These are phyloP conservation scores for Salmacisia buchloeana DNA, from an alignment of 1,284 basidiomycete species.

Conservation along the genomic window DNA sequence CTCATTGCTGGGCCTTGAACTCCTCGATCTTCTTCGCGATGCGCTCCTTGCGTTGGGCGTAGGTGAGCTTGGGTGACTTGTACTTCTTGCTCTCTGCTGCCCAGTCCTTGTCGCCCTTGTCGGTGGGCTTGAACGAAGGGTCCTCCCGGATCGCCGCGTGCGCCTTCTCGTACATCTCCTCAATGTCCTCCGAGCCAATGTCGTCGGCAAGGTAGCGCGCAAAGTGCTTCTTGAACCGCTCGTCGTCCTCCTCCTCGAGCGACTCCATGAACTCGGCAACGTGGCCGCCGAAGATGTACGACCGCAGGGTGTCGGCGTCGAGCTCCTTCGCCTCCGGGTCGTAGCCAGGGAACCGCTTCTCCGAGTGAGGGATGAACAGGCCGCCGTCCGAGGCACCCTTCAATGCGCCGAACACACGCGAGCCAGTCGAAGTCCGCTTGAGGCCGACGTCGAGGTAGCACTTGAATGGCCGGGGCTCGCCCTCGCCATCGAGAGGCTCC, in stretches of 20 bases:
- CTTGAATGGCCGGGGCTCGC: conserved; percentile 97
- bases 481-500: conserved; percentile 80
- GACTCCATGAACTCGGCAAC: conserved; percentile 99
- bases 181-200: conserved; percentile 91
- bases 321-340: conserved; percentile 90
- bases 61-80: conserved; percentile 67
- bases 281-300: conserved; percentile 97
- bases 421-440: conserved; percentile 94
- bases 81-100: conserved; percentile 75
- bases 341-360: conserved; percentile 97
- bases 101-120: conserved; percentile 84
- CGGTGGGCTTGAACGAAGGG: conserved; percentile 81
- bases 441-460: conserved; percentile 97
- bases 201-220: conserved; percentile 89
- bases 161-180: conserved; percentile 87
- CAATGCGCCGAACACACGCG: conserved; percentile 96
- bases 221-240: conserved; percentile 99
- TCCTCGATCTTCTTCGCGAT: conserved; percentile 45
- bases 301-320: conserved; percentile 88
- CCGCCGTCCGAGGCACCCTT: conserved; percentile 99
- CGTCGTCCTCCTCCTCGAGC: conserved; percentile 98
- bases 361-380: conserved; percentile 94
- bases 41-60: conserved; percentile 59
- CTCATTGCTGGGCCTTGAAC: conserved; percentile 24
- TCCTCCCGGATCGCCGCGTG: conserved; percentile 82